Conservation (phyloP, 805 yeast species). For the Metschnikowia proteae region DNA sequence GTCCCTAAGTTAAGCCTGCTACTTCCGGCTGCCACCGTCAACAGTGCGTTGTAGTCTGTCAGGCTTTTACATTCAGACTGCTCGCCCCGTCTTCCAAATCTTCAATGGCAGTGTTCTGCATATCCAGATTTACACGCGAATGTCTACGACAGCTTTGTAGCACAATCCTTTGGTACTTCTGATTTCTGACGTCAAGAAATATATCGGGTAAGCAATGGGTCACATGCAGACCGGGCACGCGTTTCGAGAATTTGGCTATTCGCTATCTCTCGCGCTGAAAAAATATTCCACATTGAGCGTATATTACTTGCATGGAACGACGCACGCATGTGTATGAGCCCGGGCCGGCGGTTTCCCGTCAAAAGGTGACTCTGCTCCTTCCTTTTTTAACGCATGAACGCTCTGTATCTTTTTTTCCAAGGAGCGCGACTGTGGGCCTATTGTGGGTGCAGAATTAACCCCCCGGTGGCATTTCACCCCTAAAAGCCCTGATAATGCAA, state of each 20-base stretch:
- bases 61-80: too few species aligned
- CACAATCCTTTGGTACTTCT: too few species aligned
- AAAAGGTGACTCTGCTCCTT: not conserved
- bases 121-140: too few species aligned
- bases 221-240: not conserved
- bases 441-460: not conserved
- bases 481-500: not conserved
- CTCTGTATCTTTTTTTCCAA: not conserved
- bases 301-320: constrained; percentile 2
- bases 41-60: too few species aligned
- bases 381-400: not conserved
- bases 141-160: too few species aligned
- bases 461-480: not conserved
- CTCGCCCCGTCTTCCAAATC: too few species aligned
- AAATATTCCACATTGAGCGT: not conserved
- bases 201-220: too few species aligned
- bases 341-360: not conserved
- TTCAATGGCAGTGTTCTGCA: too few species aligned
- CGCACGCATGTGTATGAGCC: not conserved
- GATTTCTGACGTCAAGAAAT: too few species aligned
- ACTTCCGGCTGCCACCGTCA: too few species aligned
- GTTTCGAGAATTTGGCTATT: not conserved
- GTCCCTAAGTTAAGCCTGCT: too few species aligned
- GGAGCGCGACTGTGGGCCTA: not conserved
- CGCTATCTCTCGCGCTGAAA: not conserved